phyloP scores from a whole-genome alignment of 306 rosid species.

The Acmispon strigosus region DNA sequence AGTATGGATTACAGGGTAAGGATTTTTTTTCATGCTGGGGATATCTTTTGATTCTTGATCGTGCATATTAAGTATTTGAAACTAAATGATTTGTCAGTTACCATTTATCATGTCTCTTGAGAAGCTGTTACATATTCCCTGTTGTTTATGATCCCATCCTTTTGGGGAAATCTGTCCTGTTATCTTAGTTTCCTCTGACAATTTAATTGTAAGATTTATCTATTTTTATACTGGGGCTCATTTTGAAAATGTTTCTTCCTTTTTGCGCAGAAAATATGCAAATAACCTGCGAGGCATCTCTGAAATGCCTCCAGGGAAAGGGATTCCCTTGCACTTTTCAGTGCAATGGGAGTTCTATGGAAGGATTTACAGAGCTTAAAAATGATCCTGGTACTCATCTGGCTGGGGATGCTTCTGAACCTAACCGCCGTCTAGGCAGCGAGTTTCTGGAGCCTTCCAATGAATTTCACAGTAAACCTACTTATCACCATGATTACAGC shows the following conservation, averaged over 20 bases:
- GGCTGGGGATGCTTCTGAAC: slow-evolving; percentile 50
- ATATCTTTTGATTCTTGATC: background rate
- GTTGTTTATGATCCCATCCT: background rate
- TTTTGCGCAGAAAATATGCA: slow-evolving; percentile 66
- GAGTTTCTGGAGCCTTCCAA: slow-evolving; percentile 56
- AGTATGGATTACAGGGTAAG: background rate
- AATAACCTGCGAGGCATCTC: slow-evolving; percentile 77
- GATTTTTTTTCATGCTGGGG: background rate
- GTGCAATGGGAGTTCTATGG: slow-evolving; percentile 50
- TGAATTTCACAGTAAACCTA: slow-evolving; percentile 51
- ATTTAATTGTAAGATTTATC: background rate
- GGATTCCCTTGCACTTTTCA: slow-evolving; percentile 54
- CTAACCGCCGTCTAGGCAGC: slow-evolving; percentile 37
- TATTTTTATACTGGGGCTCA: background rate
- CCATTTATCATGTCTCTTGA: background rate
- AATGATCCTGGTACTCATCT: slow-evolving; percentile 39
- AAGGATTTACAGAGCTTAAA: slow-evolving; percentile 43
- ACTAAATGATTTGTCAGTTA: background rate
- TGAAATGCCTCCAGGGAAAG: slow-evolving; percentile 76
- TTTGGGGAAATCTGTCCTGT: background rate
- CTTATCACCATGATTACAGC: slow-evolving; percentile 53
- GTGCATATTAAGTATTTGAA: slow-evolving; percentile 11
- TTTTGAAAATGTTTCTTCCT: slow-evolving; percentile 13
- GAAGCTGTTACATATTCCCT: slow-evolving; percentile 1
- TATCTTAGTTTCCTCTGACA: background rate